Conservation (phyloP, 805 yeast genomes). For the Saturnispora silvae region DNA sequence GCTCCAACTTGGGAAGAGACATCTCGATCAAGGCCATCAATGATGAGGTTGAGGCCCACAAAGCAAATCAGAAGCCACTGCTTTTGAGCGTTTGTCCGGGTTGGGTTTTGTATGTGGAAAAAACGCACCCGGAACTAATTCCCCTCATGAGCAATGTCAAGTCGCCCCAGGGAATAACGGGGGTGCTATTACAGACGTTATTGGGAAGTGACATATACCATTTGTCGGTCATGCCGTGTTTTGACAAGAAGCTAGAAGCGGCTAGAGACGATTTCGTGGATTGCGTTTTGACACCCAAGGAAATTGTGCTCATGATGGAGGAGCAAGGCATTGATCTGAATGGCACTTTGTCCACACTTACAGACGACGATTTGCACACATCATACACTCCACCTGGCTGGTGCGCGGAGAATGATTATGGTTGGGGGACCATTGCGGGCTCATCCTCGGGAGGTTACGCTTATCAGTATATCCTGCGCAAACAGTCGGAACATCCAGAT, state of each 20-base stretch:
- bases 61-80: slow-evolving; percentile 31
- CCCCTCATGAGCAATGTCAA: slow-evolving; percentile 63
- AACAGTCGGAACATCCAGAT: slow-evolving; percentile 10
- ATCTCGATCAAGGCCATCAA: slow-evolving; percentile 45
- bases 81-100: slow-evolving; percentile 86
- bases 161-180: slow-evolving; percentile 92
- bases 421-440: slow-evolving; percentile 71
- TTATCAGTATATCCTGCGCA: slow-evolving; percentile 42
- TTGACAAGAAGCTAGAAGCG: slow-evolving; percentile 92
- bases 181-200: slow-evolving; percentile 55
- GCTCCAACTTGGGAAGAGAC: slow-evolving; percentile 73
- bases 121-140: slow-evolving; percentile 80
- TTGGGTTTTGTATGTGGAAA: slow-evolving; percentile 91
- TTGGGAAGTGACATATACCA: slow-evolving; percentile 50
- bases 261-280: slow-evolving; percentile 63
- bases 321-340: slow-evolving; percentile 36
- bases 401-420: slow-evolving; percentile 36
- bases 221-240: slow-evolving; percentile 89
- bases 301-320: slow-evolving; percentile 44
- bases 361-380: slow-evolving; percentile 11
- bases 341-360: slow-evolving; percentile 14
- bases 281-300: slow-evolving; percentile 89
- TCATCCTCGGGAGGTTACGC: slow-evolving; percentile 89
- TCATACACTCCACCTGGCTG: slow-evolving; percentile 43
- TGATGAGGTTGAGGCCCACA: slow-evolving; percentile 25